Percentiles rank a stretch among this genome's conserved stretches.
phyloP scores from a whole-genome alignment of 305 asterid genomes.

The Solanum hybrid region DNA sequence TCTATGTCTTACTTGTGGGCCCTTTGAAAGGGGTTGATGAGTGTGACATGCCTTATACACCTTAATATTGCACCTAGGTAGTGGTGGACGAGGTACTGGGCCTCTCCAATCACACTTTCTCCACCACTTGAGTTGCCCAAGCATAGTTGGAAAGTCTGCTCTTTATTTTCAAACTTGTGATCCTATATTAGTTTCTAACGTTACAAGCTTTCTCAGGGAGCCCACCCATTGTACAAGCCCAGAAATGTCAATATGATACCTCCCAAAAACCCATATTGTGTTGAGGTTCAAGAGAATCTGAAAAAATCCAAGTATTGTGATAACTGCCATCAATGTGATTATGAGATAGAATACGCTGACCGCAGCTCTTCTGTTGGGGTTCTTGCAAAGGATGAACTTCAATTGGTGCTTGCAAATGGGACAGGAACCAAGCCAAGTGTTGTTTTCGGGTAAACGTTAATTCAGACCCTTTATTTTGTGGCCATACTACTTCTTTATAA shows the following conservation, averaged over 20 bases:
- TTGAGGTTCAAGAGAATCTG: slow-evolving; percentile 38
- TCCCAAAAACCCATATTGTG: slow-evolving; percentile 46
- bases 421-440: slow-evolving; percentile 35
- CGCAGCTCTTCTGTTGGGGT: slow-evolving; percentile 71
- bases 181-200: neutral
- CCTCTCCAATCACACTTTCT: neutral
- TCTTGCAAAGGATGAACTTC: slow-evolving; percentile 53
- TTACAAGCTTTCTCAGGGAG: slow-evolving; percentile 40
- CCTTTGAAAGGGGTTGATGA: no score
- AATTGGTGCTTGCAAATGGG: slow-evolving; percentile 49
- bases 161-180: slow-evolving; percentile 5
- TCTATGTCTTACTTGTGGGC: neutral
- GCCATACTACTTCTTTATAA: neutral
- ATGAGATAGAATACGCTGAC: slow-evolving; percentile 75
- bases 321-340: slow-evolving; percentile 62
- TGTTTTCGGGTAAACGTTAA: slow-evolving; percentile 51
- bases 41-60: neutral
- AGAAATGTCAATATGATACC: slow-evolving; percentile 31
- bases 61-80: neutral
- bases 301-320: slow-evolving; percentile 20
- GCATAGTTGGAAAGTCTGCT: neutral
- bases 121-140: neutral
- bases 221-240: slow-evolving; percentile 76
- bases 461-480: neutral
- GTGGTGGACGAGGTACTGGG: neutral